Percentiles rank a stretch among this genome's conserved stretches.
These are phyloP conservation scores for Eruca vesicaria DNA, from an alignment of 441 rosid species.

Conservation along the genomic window DNA sequence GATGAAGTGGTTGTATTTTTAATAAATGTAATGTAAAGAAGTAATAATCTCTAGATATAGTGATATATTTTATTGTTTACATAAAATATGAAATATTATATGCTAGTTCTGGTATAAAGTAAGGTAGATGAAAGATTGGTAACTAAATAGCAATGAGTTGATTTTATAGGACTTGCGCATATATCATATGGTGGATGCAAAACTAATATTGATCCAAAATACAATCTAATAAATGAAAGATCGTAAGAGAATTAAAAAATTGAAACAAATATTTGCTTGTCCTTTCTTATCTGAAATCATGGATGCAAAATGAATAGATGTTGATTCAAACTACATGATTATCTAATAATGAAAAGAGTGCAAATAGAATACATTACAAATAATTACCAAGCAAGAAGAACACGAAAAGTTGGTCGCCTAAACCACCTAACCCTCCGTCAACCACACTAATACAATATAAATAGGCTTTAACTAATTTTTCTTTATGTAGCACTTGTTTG, in stretches of 20 bases:
- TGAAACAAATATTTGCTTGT: not conserved
- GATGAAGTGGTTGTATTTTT: too few relatives aligned
- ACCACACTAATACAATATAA: not conserved
- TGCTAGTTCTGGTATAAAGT: not conserved
- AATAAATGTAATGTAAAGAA: too few relatives aligned
- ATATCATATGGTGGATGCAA: not conserved
- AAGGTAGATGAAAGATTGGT: not conserved
- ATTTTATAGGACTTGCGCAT: not conserved
- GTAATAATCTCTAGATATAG: not conserved
- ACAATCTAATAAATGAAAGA: not conserved
- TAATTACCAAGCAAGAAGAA: not conserved
- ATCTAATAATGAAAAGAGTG: not conserved
- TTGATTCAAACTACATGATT: not conserved
- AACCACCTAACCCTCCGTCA: constrained; percentile 7
- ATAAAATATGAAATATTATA: not conserved
- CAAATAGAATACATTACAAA: not conserved
- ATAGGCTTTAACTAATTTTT: not conserved
- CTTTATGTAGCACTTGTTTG: not conserved
- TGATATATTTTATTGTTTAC: not conserved
- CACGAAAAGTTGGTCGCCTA: constrained; percentile 19
- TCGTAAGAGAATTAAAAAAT: not conserved
- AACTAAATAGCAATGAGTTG: not conserved
- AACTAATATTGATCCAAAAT: not conserved
- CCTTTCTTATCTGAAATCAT: not conserved
- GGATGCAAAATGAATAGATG: not conserved